Percentiles rank a stretch among this genome's conserved stretches.
Evolutionary conservation across 495 filamentous ascomycete species (phyloP).

Genomic region (Tetracladium setigerum): DNA sequence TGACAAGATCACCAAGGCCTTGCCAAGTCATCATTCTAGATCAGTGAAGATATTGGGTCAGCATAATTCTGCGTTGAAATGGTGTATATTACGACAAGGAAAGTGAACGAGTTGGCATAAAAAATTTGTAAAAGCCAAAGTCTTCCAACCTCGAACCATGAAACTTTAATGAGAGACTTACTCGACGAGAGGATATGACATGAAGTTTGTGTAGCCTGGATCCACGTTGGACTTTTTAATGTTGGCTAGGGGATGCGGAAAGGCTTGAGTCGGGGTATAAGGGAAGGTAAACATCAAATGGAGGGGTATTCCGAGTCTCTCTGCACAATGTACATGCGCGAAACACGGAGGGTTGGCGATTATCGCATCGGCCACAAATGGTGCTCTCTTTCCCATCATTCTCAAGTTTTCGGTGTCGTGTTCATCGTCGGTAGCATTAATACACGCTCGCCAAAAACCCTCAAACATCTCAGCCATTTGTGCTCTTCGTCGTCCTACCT

Average conservation of each 20-base stretch:
- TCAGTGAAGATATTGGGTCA: no score
- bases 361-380: conserved; percentile 66
- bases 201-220: conserved; percentile 59
- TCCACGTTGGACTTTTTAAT: conserved; percentile 56
- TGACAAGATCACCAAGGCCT: conserved; percentile 58
- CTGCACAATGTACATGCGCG: conserved; percentile 53
- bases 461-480: conserved; percentile 56
- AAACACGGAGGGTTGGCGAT: conserved; percentile 63
- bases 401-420: conserved; percentile 39
- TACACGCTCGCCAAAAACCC: conserved; percentile 55
- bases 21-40: conserved; percentile 32
- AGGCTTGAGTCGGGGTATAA: conserved; percentile 59
- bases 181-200: conserved; percentile 64
- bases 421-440: conserved; percentile 47
- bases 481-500: conserved; percentile 49
- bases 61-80: no score
- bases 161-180: conserved; percentile 35
- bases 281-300: conserved; percentile 64
- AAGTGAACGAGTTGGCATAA: no score
- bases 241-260: conserved; percentile 67
- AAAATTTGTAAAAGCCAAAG: not conserved
- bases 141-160: conserved; percentile 33
- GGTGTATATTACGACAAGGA: no score
- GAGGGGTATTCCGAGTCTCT: conserved; percentile 54
- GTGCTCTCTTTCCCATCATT: conserved; percentile 42